Percentiles rank a stretch among this genome's conserved stretches.
Conservation (phyloP, 345 rosid species). For the Gossypium mustelinum region DNA sequence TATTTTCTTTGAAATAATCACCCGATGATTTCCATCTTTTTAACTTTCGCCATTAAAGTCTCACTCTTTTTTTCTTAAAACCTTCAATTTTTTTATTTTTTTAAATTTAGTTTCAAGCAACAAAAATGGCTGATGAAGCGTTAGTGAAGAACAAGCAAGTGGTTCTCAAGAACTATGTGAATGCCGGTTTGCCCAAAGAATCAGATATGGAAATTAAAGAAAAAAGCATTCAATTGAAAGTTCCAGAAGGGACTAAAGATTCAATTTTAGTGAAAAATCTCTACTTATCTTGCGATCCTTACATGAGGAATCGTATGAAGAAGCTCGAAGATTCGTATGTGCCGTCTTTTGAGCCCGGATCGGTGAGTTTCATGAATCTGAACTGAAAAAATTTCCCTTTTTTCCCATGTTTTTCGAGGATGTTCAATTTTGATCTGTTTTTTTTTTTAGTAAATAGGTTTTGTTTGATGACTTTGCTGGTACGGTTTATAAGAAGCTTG, state of each 20-base stretch:
- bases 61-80: too few relatives aligned
- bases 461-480: background rate
- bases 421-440: background rate
- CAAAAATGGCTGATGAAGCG: background rate
- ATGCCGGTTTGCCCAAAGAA: constrained; percentile 23
- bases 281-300: constrained; percentile 40
- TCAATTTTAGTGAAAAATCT: constrained; percentile 35
- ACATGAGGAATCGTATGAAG: constrained; percentile 28
- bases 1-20: too few relatives aligned
- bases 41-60: too few relatives aligned
- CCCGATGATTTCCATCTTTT: too few relatives aligned
- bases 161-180: constrained; percentile 25
- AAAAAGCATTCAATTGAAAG: constrained; percentile 10
- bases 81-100: background rate
- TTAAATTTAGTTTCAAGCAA: background rate
- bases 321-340: background rate
- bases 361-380: constrained; percentile 17
- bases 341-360: constrained; percentile 12
- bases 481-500: background rate
- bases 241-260: constrained; percentile 20
- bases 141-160: constrained; percentile 34
- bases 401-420: background rate
- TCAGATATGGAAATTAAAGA: constrained; percentile 21
- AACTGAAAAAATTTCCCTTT: background rate
- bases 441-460: background rate